Percentiles rank a stretch among this genome's conserved stretches.
Conservation (phyloP, 345 rosid genomes). For the Arabidopsis arenosa region DNA sequence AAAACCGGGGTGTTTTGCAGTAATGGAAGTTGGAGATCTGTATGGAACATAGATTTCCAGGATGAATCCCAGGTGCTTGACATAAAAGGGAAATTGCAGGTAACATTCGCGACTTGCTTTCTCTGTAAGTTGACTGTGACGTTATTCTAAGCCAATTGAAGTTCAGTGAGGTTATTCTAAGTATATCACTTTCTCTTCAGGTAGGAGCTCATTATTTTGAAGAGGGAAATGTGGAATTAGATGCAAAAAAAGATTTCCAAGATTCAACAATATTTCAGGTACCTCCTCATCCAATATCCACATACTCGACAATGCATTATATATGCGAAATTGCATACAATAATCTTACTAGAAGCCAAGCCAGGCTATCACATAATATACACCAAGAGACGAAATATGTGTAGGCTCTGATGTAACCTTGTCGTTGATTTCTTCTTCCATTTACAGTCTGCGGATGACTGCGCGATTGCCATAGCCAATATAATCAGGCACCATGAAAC, state of each 20-base stretch:
- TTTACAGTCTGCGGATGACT: slow-evolving; percentile 86
- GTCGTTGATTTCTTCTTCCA: slow-evolving; percentile 23
- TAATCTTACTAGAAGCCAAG: not conserved
- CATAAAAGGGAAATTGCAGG: slow-evolving; percentile 86
- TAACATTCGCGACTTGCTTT: slow-evolving; percentile 36
- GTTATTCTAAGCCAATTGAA: slow-evolving; percentile 17
- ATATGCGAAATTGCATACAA: not conserved
- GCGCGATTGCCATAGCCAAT: slow-evolving; percentile 67
- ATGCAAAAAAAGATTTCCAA: slow-evolving; percentile 81
- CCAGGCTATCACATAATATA: not conserved
- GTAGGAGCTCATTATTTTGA: slow-evolving; percentile 98
- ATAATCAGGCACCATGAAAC: slow-evolving; percentile 88
- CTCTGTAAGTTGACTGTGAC: slow-evolving; percentile 10
- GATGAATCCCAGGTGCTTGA: slow-evolving; percentile 80
- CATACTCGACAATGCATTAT: slow-evolving; percentile 10
- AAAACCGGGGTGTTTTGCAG: slow-evolving; percentile 50
- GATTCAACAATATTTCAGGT: slow-evolving; percentile 94
- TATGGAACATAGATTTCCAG: slow-evolving; percentile 82
- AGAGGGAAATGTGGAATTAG: slow-evolving; percentile 98
- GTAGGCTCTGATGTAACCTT: slow-evolving; percentile 4
- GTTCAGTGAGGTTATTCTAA: slow-evolving; percentile 11
- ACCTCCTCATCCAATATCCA: slow-evolving; percentile 7
- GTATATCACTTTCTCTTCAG: slow-evolving; percentile 47
- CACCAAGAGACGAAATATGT: not conserved
- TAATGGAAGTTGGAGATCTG: slow-evolving; percentile 95